Conservation (phyloP, 2,329 filamentous ascomycete genomes). For the Fusarium beomiforme region DNA sequence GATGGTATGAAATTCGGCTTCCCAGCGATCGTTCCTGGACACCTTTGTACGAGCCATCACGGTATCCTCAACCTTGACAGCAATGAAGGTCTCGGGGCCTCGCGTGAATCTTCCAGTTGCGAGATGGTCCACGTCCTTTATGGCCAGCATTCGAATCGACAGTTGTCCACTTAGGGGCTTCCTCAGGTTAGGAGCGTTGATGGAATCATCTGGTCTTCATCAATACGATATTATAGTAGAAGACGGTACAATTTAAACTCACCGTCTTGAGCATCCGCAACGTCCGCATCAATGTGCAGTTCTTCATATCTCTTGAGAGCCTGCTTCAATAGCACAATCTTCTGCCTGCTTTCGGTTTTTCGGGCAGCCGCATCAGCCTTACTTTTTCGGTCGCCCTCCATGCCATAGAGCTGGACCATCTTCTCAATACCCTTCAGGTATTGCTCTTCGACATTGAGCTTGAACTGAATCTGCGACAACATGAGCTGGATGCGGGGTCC, state of each 20-base stretch:
- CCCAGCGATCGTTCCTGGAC: slow-evolving; percentile 89
- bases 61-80: slow-evolving; percentile 95
- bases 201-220: slow-evolving; percentile 80
- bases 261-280: slow-evolving; percentile 83
- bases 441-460: slow-evolving; percentile 97
- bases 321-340: slow-evolving; percentile 95
- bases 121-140: slow-evolving; percentile 95
- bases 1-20: slow-evolving; percentile 88
- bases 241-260: slow-evolving; percentile 47
- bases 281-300: slow-evolving; percentile 92
- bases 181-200: slow-evolving; percentile 92
- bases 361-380: slow-evolving; percentile 90
- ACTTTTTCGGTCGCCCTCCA: slow-evolving; percentile 97
- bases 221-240: slow-evolving; percentile 21
- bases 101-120: slow-evolving; percentile 85
- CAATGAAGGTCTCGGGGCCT: slow-evolving; percentile 93
- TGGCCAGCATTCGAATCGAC: slow-evolving; percentile 84
- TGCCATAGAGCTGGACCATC: slow-evolving; percentile 97
- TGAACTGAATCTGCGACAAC: slow-evolving; percentile 98
- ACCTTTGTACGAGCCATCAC: slow-evolving; percentile 88
- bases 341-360: slow-evolving; percentile 94
- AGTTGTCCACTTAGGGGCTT: slow-evolving; percentile 96
- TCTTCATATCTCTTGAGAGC: slow-evolving; percentile 97
- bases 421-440: slow-evolving; percentile 99
- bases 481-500: slow-evolving; percentile 98